Evolutionary conservation across 345 rosid species (phyloP).

Genomic region (Hibiscus mutabilis): DNA sequence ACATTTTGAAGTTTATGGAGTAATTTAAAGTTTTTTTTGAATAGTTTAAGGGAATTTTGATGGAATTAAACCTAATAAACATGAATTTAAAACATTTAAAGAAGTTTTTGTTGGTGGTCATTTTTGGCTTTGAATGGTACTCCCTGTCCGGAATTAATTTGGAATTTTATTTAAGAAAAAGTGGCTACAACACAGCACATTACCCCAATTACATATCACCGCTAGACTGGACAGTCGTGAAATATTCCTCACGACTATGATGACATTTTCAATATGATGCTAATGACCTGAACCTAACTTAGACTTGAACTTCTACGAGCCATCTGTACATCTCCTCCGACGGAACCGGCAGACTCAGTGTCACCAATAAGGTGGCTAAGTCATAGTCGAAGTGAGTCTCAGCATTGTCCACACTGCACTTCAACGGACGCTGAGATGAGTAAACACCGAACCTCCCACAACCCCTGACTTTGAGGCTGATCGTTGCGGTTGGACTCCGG

Average conservation of each 20-base stretch:
- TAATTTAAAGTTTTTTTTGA: too few relatives aligned
- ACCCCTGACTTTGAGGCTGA: conserved; percentile 59
- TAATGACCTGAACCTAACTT: background rate
- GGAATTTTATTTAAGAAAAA: too few relatives aligned
- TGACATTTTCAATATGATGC: background rate
- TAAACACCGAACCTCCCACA: conserved; percentile 72
- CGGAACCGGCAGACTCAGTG: conserved; percentile 47
- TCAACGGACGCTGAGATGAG: conserved; percentile 62
- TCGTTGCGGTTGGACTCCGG: conserved; percentile 42
- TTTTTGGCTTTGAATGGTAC: too few relatives aligned
- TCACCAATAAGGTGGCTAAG: conserved; percentile 48
- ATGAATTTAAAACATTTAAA: too few relatives aligned
- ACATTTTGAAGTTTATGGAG: too few relatives aligned
- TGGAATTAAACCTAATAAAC: too few relatives aligned
- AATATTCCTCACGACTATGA: background rate
- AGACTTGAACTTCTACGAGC: conserved; percentile 64
- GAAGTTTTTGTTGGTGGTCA: too few relatives aligned
- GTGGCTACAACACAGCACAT: background rate
- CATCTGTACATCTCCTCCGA: conserved; percentile 81
- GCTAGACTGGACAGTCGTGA: background rate
- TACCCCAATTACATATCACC: background rate
- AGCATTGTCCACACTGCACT: conserved; percentile 43
- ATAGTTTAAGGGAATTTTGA: too few relatives aligned
- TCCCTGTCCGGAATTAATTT: too few relatives aligned
- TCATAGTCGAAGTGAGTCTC: conserved; percentile 55